These are phyloP conservation scores for Coemansia linderi DNA, from an alignment of 371 early-diverging fungal genomes.

Conservation along the genomic window DNA sequence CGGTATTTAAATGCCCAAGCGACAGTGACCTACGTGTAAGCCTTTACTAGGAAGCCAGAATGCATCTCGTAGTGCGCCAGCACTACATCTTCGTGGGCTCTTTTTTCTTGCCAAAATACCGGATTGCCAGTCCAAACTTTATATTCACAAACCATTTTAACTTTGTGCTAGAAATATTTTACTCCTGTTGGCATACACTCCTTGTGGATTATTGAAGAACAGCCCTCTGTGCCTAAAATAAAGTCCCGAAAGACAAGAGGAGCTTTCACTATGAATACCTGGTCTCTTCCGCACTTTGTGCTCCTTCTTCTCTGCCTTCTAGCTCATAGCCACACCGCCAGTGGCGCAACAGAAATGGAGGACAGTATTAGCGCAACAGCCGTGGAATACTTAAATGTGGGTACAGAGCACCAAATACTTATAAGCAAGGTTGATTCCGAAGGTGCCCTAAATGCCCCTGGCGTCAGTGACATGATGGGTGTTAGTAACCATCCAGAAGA, in stretches of 20 bases:
- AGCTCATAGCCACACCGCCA: neutral
- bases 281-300: neutral
- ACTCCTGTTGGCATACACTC: neutral
- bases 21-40: neutral
- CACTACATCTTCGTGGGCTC: neutral
- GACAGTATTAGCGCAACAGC: neutral
- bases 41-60: neutral
- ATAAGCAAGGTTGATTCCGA: neutral
- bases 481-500: neutral
- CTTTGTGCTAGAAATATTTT: neutral
- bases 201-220: neutral
- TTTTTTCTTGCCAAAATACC: neutral
- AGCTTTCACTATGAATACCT: neutral
- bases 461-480: neutral
- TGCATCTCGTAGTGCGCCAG: neutral
- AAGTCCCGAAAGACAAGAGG: neutral
- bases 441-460: neutral
- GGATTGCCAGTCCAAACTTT: neutral
- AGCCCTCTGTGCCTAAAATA: neutral
- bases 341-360: neutral
- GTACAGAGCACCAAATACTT: neutral
- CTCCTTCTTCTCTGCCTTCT: neutral
- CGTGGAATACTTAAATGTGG: neutral
- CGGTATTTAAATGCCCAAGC: neutral
- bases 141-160: neutral